Evolutionary conservation across 352 stramenopile species (phyloP).

Genomic region (Phytophthora pisi): DNA sequence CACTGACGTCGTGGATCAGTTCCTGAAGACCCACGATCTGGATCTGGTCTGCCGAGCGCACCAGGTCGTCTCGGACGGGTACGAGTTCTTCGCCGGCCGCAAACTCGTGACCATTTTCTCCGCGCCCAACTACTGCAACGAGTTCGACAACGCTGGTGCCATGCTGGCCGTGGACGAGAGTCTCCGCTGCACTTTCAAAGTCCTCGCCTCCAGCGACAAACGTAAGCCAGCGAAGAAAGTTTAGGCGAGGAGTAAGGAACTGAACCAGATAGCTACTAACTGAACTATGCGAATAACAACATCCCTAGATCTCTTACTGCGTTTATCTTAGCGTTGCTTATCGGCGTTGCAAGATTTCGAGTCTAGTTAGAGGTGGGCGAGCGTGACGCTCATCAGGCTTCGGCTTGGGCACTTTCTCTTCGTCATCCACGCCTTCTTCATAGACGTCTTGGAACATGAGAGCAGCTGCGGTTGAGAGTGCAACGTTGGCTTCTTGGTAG

Average conservation of each 20-base stretch:
- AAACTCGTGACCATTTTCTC: conserved; percentile 99
- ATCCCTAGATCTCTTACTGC: conserved; percentile 1
- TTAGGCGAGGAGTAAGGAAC: conserved; percentile 2
- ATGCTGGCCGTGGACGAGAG: conserved; percentile 83
- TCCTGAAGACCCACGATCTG: conserved; percentile 96
- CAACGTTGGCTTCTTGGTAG: conserved; percentile 37
- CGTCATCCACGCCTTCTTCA: conserved; percentile 13
- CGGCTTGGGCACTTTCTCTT: conserved; percentile 9
- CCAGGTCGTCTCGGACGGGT: conserved; percentile 99
- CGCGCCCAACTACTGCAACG: conserved; percentile 99
- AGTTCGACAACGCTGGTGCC: conserved; percentile 99
- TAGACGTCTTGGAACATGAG: conserved; percentile 28
- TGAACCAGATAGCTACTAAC: conserved; percentile 1
- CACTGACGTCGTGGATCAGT: conserved; percentile 96
- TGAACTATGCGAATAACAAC: conserved; percentile 4
- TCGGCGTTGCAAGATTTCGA: conserved; percentile 37
- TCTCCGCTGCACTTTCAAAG: conserved; percentile 84
- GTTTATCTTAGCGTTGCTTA: neutral
- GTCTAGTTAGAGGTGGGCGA: conserved; percentile 27
- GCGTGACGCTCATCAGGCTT: conserved; percentile 29
- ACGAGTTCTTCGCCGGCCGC: conserved; percentile 99
- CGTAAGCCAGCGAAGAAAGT: conserved; percentile 53
- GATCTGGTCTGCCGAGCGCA: conserved; percentile 98
- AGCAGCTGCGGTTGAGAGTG: conserved; percentile 30
- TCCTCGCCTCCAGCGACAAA: conserved; percentile 79